These are phyloP conservation scores for Rhodomyrtus tomentosa DNA, from an alignment of 345 rosid species.

Conservation along the genomic window DNA sequence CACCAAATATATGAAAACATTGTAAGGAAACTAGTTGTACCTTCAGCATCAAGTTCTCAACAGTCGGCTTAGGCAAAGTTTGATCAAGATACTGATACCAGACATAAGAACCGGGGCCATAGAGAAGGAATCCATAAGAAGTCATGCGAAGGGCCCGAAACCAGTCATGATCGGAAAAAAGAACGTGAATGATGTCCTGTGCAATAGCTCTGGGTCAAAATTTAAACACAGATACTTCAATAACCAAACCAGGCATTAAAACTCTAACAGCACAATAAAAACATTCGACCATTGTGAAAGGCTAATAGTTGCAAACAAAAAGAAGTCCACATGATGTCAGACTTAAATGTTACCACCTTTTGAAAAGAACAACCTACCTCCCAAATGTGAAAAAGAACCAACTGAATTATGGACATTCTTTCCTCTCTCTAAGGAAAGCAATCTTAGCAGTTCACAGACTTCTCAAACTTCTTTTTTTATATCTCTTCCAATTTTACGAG, in stretches of 20 bases:
- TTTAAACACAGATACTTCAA: not conserved
- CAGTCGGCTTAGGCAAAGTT: slow-evolving; percentile 60
- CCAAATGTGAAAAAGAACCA: not conserved
- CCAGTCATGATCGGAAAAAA: slow-evolving; percentile 71
- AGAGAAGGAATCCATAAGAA: slow-evolving; percentile 80
- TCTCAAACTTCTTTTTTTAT: not conserved
- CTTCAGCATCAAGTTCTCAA: slow-evolving; percentile 56
- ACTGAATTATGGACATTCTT: not conserved
- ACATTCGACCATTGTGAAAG: not conserved
- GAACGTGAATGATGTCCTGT: slow-evolving; percentile 28
- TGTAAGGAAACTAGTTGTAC: slow-evolving; percentile 12
- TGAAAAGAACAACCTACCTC: not conserved
- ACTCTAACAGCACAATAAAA: not conserved
- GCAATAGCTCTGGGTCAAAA: not conserved
- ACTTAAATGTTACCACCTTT: not conserved
- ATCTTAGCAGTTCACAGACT: not conserved
- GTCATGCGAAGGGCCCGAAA: slow-evolving; percentile 78
- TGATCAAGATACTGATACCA: slow-evolving; percentile 80
- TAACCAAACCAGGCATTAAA: not conserved
- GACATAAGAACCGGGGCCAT: slow-evolving; percentile 86
- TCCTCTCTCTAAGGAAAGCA: not conserved
- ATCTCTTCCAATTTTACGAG: not conserved
- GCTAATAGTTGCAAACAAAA: not conserved
- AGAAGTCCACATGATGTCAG: not conserved
- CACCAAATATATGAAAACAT: not conserved